Evolutionary conservation across 2,329 filamentous ascomycete species (phyloP), one percentile per base, ranked within the genome.

Genomic region (Venturiaceae sp.): DNA sequence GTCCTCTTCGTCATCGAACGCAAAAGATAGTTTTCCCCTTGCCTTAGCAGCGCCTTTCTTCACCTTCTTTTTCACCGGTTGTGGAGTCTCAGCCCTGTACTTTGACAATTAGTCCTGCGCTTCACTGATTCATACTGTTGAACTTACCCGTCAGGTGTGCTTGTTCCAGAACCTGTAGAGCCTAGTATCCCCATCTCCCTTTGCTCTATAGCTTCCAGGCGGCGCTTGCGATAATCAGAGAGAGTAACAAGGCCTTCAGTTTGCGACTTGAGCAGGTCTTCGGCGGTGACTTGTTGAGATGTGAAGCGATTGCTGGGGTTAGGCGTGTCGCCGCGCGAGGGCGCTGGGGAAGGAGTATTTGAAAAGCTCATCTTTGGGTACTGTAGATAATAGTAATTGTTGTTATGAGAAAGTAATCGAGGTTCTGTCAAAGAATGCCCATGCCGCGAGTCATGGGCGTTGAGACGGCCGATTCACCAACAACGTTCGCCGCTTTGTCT

Each of bases 161-260:
- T 76, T 33, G 76, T 74, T 58, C 80, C 77, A 57, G 79, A 80
- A 57, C 69, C 74, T 63, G 72, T 69, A 19, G 64, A 62, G 30
- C 71, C 67, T 60, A 75, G 66, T 61, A 73, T 69, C 1, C 74
- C 73, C 11, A 81, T 83, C 68, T 94, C 90, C 68, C 94, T 92
- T 69, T 90, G 86, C 71, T 96, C 92, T 53, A 96, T 78, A n/a
- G 92, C 90, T 73, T 96, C 90, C 65, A 91, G 92, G 72, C 92
- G 90, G 60, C 94, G 86, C 76, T 99, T 97, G 72, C 92, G 90
- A 72, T 95, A 97, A 70, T 97, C 94, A 63, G 89, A 90, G 46
- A 96, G 85, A 60, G 89, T 84, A 57, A 97, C 92, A 2, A 99
- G 85, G 41, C 94, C 94, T 64, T 96, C 91, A 0, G 90, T 95